Conservation (phyloP, 2,329 filamentous ascomycete genomes). For the Zalaria sp. region DNA sequence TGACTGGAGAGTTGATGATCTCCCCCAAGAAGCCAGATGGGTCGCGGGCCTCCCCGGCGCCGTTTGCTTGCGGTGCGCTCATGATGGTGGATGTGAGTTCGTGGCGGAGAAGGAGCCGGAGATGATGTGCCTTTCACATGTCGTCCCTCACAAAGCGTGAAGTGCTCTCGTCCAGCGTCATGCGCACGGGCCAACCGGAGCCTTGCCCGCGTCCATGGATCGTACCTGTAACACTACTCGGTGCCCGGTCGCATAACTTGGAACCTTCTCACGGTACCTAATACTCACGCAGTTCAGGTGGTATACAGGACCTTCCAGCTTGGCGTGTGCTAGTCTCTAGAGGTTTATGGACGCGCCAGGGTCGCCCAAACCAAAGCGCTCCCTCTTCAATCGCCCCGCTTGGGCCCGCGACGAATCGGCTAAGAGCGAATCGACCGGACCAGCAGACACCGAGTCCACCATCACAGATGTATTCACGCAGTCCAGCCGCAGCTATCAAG, state of each 20-base stretch:
- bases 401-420: conserved; percentile 1
- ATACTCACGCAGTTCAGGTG: no score
- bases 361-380: conserved; percentile 3
- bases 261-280: no score
- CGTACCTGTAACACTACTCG: no score
- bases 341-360: no score
- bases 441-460: background rate
- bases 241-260: no score
- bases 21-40: conserved; percentile 86
- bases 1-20: conserved; percentile 87
- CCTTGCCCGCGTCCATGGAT: no score
- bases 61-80: conserved; percentile 33
- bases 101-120: background rate
- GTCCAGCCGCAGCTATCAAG: conserved; percentile 21
- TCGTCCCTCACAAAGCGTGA: no score
- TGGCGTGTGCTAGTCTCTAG: no score
- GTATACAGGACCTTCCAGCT: no score
- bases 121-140: no score
- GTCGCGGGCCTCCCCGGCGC: conserved; percentile 65
- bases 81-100: background rate
- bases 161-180: no score
- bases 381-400: conserved; percentile 6
- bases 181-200: no score
- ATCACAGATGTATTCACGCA: conserved; percentile 28
- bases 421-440: background rate